phyloP scores from a whole-genome alignment of 805 yeast genomes.

The Kodamaea leandrae region DNA sequence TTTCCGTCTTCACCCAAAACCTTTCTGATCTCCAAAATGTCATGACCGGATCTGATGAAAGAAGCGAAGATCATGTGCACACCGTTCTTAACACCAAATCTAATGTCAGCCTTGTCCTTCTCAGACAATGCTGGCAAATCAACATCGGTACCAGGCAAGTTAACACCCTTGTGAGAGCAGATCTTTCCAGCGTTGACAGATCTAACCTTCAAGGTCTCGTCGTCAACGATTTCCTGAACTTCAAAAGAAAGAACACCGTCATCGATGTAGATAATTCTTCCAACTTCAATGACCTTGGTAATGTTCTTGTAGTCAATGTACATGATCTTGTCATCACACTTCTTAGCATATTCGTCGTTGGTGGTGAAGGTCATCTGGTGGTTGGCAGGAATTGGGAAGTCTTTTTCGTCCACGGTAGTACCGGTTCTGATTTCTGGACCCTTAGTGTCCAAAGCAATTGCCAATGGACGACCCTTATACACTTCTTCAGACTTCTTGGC shows the following conservation, averaged over 20 bases:
- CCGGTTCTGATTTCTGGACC: slow-evolving; percentile 99
- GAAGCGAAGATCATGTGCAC: slow-evolving; percentile 99
- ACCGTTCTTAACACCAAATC: slow-evolving; percentile 94
- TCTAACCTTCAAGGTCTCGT: slow-evolving; percentile 75
- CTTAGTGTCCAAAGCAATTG: slow-evolving; percentile 97
- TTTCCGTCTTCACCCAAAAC: slow-evolving; percentile 97
- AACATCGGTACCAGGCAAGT: slow-evolving; percentile 98
- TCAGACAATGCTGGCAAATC: slow-evolving; percentile 97
- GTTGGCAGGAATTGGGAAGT: slow-evolving; percentile 77
- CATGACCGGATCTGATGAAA: slow-evolving; percentile 92
- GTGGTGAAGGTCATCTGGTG: slow-evolving; percentile 94
- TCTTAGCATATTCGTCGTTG: slow-evolving; percentile 70
- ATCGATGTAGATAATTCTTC: slow-evolving; percentile 91
- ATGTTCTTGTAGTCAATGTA: slow-evolving; percentile 93
- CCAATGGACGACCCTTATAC: slow-evolving; percentile 94
- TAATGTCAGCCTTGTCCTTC: slow-evolving; percentile 89
- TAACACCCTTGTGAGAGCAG: slow-evolving; percentile 98
- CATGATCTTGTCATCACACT: slow-evolving; percentile 79
- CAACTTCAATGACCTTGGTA: slow-evolving; percentile 85
- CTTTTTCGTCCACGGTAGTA: slow-evolving; percentile 75
- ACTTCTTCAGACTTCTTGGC: slow-evolving; percentile 90
- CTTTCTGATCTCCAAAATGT: slow-evolving; percentile 84
- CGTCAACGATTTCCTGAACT: slow-evolving; percentile 81
- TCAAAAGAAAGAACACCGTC: slow-evolving; percentile 97
- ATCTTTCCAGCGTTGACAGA: slow-evolving; percentile 94